These are phyloP conservation scores for Wickerhamomyces bovis DNA, from an alignment of 805 yeast genomes.

Conservation along the genomic window DNA sequence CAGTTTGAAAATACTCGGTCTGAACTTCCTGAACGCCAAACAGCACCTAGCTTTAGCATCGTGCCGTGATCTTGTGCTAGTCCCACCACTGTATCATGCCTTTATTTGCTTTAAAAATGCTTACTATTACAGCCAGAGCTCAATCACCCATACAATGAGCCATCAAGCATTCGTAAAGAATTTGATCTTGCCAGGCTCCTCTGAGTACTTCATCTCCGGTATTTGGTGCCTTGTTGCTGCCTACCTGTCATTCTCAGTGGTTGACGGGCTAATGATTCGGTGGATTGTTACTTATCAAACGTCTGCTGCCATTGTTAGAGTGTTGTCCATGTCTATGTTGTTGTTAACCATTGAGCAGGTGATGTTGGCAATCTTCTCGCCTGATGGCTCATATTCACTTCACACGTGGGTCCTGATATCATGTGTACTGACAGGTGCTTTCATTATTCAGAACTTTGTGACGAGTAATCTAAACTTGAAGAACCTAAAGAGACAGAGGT, in stretches of 20 bases:
- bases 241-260: constrained; percentile 72
- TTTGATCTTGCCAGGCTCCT: constrained; percentile 56
- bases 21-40: constrained; percentile 64
- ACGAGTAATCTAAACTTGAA: constrained; percentile 61
- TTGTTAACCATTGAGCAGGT: constrained; percentile 66
- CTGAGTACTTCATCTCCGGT: constrained; percentile 77
- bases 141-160: constrained; percentile 3
- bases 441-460: constrained; percentile 81
- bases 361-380: constrained; percentile 60
- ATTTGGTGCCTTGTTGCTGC: constrained; percentile 93
- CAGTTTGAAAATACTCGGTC: constrained; percentile 53
- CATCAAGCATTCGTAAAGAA: neutral
- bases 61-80: constrained; percentile 72
- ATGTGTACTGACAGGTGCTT: constrained; percentile 72
- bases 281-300: constrained; percentile 92
- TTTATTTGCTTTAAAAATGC: constrained; percentile 32
- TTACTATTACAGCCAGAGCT: constrained; percentile 1
- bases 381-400: constrained; percentile 63
- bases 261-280: constrained; percentile 86
- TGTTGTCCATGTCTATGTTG: constrained; percentile 75
- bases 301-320: constrained; percentile 81
- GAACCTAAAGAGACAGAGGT: constrained; percentile 36
- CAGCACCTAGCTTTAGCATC: constrained; percentile 72
- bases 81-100: constrained; percentile 58
- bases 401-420: constrained; percentile 93